Conservation (phyloP, 2,329 filamentous ascomycete species). For the Clonostachys rhizophaga region DNA sequence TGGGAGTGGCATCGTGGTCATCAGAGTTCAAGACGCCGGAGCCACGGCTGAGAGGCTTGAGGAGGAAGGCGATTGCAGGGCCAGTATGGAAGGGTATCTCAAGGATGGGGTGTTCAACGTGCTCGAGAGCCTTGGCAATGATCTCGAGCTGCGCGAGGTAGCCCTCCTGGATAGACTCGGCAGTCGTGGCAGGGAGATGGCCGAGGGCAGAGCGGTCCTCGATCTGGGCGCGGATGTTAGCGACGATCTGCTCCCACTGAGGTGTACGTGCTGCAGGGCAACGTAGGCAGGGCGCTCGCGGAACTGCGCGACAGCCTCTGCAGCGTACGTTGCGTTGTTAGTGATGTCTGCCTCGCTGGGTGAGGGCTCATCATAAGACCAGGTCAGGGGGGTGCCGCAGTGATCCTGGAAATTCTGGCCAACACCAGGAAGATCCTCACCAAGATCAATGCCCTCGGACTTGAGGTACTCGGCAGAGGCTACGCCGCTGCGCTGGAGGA, state of each 20-base stretch:
- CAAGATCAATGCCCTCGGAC: conserved; percentile 34
- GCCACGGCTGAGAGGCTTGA: conserved; percentile 27
- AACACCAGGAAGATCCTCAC: conserved; percentile 47
- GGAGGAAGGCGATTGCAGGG: conserved; percentile 12
- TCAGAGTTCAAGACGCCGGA: conserved; percentile 16
- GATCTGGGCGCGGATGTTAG: conserved; percentile 13
- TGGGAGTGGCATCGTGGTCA: conserved; percentile 14
- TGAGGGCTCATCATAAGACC: conserved; percentile 8
- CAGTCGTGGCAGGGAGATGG: conserved; percentile 9
- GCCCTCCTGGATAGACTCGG: conserved; percentile 11
- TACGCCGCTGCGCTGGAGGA: conserved; percentile 46
- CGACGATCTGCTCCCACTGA: conserved; percentile 12
- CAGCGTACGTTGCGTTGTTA: conserved; percentile 20
- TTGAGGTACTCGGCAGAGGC: conserved; percentile 34
- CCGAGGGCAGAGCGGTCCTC: conserved; percentile 9
- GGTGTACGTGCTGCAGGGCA: conserved; percentile 13
- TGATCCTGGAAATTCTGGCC: conserved; percentile 56
- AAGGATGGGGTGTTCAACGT: conserved; percentile 17
- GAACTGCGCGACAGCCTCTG: conserved; percentile 20
- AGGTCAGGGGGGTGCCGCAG: conserved; percentile 24
- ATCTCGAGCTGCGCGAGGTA: conserved; percentile 16
- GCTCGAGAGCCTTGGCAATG: conserved; percentile 15
- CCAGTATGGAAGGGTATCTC: conserved; percentile 19
- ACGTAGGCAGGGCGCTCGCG: conserved; percentile 21
- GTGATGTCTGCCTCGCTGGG: conserved; percentile 12